A percentile compares a stretch with the other conserved stretches of the same genome.
These are phyloP conservation scores for Boletus vermiculosoides DNA, from an alignment of 768 basidiomycete genomes.

Conservation along the genomic window DNA sequence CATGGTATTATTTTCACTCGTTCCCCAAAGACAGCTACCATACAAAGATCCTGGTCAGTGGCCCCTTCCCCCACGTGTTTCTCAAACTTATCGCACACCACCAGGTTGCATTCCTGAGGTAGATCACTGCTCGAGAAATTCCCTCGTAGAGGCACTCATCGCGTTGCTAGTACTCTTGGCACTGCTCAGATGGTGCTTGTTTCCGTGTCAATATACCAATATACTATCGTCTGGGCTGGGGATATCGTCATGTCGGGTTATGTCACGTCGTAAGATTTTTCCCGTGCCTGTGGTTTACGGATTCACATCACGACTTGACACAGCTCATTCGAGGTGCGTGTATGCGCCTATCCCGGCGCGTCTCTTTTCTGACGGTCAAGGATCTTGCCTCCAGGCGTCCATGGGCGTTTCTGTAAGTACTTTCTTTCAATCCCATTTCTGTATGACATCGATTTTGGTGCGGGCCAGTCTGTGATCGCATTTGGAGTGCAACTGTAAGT, in stretches of 20 bases:
- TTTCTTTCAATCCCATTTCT: neutral
- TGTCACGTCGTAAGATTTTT: slow-evolving; percentile 27
- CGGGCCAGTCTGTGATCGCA: slow-evolving; percentile 32
- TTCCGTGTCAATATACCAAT: slow-evolving; percentile 32
- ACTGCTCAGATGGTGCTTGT: slow-evolving; percentile 32
- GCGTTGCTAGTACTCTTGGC: slow-evolving; percentile 20
- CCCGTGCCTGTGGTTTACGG: neutral
- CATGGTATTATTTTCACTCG: slow-evolving; percentile 34
- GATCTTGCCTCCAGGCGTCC: slow-evolving; percentile 26
- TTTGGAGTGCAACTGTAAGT: slow-evolving; percentile 38
- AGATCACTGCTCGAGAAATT: neutral
- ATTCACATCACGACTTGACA: neutral
- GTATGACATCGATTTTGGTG: neutral
- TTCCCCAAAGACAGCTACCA: slow-evolving; percentile 30
- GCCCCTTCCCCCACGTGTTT: neutral
- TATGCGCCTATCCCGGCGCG: neutral
- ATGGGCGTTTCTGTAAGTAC: slow-evolving; percentile 35
- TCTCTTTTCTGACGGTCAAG: neutral
- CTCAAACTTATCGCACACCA: neutral
- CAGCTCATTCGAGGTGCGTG: slow-evolving; percentile 28
- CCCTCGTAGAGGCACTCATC: neutral
- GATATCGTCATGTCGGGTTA: slow-evolving; percentile 23
- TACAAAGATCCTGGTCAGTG: slow-evolving; percentile 34
- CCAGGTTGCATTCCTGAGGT: slow-evolving; percentile 33
- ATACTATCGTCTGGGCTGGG: slow-evolving; percentile 31